Conservation (phyloP, 2,329 filamentous ascomycete species). For the Colletotrichum abscissum region DNA sequence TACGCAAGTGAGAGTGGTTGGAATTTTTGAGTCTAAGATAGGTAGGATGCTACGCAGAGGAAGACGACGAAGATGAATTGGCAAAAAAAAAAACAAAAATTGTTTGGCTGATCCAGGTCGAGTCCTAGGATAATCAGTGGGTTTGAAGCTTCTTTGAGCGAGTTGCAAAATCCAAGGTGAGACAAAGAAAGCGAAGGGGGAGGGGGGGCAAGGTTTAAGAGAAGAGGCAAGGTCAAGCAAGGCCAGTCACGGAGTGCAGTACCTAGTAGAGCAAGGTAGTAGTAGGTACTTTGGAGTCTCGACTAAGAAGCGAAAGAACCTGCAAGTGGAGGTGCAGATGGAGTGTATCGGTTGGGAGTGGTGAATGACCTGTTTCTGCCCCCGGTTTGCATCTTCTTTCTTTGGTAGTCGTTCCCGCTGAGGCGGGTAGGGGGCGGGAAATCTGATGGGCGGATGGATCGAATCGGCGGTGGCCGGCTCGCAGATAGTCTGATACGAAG, state of each 20-base stretch:
- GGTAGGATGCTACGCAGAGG: not conserved
- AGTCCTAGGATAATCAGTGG: not conserved
- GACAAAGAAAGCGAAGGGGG: constrained; percentile 26
- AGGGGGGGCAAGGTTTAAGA: constrained; percentile 1
- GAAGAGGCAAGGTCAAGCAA: constrained; percentile 7
- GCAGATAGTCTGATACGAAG: not conserved
- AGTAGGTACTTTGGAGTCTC: not conserved
- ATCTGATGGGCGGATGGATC: not conserved
- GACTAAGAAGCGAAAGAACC: not conserved
- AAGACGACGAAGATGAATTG: not conserved
- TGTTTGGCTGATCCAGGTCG: not conserved
- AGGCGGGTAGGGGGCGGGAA: too few species aligned
- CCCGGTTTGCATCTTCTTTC: not conserved
- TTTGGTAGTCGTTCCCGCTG: not conserved
- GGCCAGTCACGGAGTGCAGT: too few species aligned
- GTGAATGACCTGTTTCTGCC: not conserved
- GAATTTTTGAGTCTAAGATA: not conserved
- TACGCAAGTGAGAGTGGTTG: not conserved
- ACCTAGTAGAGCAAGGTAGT: not conserved
- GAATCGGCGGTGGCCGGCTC: not conserved
- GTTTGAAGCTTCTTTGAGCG: constrained; percentile 13
- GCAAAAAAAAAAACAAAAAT: not conserved
- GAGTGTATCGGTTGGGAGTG: not conserved
- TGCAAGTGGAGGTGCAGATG: not conserved
- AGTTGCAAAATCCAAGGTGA: constrained; percentile 27